These are phyloP conservation scores for Malus hybrid DNA, from an alignment of 331 rosid genomes.

Conservation along the genomic window DNA sequence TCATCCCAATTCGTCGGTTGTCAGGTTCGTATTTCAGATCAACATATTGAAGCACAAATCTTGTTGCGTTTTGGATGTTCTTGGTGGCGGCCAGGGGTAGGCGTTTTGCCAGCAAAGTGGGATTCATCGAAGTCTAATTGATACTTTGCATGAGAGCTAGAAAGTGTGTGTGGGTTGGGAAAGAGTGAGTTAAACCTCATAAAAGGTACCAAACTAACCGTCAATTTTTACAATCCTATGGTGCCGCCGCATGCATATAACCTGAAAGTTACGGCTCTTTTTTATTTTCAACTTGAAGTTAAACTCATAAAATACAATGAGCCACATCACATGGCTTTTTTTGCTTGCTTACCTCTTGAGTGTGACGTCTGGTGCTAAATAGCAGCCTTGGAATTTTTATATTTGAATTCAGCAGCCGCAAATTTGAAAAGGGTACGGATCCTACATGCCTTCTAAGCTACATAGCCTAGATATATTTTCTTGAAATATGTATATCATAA, in stretches of 20 bases:
- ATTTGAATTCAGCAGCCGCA: slow-evolving; percentile 8
- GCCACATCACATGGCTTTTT: not conserved
- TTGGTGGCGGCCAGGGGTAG: too few species aligned
- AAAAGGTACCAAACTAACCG: too few species aligned
- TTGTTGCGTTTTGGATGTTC: too few species aligned
- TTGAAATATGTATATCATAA: not conserved
- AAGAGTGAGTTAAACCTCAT: too few species aligned
- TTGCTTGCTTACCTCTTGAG: not conserved
- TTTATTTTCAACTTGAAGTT: not conserved
- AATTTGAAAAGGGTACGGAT: not conserved
- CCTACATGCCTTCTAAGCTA: not conserved
- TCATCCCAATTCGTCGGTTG: too few species aligned
- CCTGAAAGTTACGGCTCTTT: not conserved
- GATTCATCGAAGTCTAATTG: too few species aligned
- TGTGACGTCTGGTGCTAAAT: not conserved
- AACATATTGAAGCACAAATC: too few species aligned
- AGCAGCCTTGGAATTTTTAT: not conserved
- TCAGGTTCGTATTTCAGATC: too few species aligned
- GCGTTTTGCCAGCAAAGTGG: too few species aligned
- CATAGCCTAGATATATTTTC: not conserved
- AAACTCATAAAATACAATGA: not conserved
- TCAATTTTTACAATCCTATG: not conserved
- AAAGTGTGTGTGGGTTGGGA: too few species aligned
- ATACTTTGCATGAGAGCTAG: too few species aligned
- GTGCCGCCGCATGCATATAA: not conserved